Conservation (phyloP, 352 stramenopile genomes). For the Pythium angustatum region DNA sequence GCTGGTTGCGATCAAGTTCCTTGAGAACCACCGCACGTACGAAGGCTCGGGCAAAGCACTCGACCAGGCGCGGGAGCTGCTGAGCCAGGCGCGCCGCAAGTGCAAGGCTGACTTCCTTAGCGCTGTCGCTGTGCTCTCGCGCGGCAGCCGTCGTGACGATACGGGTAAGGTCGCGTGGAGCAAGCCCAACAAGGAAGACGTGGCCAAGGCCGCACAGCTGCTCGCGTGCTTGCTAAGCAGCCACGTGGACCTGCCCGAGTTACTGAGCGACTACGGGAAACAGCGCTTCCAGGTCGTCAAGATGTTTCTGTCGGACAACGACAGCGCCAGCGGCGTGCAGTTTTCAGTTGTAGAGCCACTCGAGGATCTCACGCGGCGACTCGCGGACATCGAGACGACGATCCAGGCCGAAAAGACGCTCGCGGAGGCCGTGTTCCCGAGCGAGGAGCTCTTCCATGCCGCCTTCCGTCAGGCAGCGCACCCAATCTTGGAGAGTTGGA, state of each 20-base stretch:
- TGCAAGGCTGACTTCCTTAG: slow-evolving; percentile 73
- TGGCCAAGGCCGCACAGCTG: slow-evolving; percentile 55
- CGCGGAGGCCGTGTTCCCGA: slow-evolving; percentile 49
- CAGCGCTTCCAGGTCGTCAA: slow-evolving; percentile 65
- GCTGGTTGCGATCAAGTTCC: slow-evolving; percentile 64
- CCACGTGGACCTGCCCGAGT: slow-evolving; percentile 46
- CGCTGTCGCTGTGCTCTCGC: slow-evolving; percentile 59
- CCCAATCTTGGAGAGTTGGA: slow-evolving; percentile 60
- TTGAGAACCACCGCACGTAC: slow-evolving; percentile 69
- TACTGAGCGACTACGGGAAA: slow-evolving; percentile 67
- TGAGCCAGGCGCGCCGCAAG: slow-evolving; percentile 59
- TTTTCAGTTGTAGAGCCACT: slow-evolving; percentile 41
- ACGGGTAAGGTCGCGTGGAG: slow-evolving; percentile 37
- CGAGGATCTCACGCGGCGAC: slow-evolving; percentile 34
- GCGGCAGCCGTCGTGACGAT: slow-evolving; percentile 40
- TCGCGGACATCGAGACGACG: slow-evolving; percentile 56
- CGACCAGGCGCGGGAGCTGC: slow-evolving; percentile 63
- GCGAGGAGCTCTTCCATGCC: slow-evolving; percentile 60
- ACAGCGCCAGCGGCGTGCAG: slow-evolving; percentile 31
- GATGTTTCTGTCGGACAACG: slow-evolving; percentile 45
- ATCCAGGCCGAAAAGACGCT: slow-evolving; percentile 64
- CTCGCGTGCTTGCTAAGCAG: slow-evolving; percentile 64
- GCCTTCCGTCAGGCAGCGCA: slow-evolving; percentile 57
- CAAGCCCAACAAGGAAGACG: slow-evolving; percentile 53
- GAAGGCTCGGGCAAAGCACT: slow-evolving; percentile 74